These are phyloP conservation scores for Cardamine chenopodiifolia DNA, from an alignment of 345 rosid genomes.

Conservation along the genomic window DNA sequence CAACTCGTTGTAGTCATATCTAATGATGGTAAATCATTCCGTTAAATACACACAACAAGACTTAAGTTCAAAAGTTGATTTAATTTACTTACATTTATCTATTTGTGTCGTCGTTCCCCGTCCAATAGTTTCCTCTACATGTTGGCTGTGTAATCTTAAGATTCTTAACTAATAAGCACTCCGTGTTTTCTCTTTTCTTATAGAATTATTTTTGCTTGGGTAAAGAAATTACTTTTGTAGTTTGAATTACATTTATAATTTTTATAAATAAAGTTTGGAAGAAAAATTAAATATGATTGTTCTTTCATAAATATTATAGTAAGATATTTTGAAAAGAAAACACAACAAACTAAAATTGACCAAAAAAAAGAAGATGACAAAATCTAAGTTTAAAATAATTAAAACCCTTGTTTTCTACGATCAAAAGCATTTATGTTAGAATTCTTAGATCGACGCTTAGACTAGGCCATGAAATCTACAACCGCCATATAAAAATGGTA, in stretches of 20 bases:
- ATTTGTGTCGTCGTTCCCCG: constrained; percentile 22
- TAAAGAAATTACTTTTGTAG: neutral
- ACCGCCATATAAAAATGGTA: neutral
- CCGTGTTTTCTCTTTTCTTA: neutral
- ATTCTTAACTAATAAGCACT: constrained; percentile 10
- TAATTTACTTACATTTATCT: neutral
- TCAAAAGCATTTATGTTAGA: neutral
- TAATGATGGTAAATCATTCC: constrained; percentile 45
- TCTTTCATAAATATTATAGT: neutral
- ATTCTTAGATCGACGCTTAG: neutral
- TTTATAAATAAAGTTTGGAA: no score
- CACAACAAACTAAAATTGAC: neutral
- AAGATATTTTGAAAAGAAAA: no score
- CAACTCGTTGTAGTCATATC: constrained; percentile 36
- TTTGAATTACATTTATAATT: neutral
- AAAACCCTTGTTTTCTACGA: neutral
- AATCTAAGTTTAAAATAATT: neutral
- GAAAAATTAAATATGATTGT: neutral
- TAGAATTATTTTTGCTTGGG: neutral
- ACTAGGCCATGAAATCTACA: neutral
- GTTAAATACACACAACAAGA: constrained; percentile 33
- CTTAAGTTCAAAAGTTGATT: constrained; percentile 24
- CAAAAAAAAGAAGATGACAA: neutral
- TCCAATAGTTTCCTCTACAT: constrained; percentile 23
- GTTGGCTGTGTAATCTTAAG: constrained; percentile 6